phyloP scores from a whole-genome alignment of 768 basidiomycete genomes.

The Lentinula sp. region DNA sequence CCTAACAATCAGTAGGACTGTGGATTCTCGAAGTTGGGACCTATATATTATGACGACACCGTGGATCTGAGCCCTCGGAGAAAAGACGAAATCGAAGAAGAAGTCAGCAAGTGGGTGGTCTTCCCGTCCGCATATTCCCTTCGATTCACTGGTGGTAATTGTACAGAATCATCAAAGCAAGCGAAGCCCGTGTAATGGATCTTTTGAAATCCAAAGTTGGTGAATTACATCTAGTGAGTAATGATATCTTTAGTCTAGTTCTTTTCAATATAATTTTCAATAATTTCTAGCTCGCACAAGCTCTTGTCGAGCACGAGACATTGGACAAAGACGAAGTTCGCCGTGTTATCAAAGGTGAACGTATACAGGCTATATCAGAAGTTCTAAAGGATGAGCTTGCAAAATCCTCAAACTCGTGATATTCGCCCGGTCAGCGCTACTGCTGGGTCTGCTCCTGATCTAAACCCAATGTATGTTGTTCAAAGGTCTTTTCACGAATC shows the following conservation, averaged over 20 bases:
- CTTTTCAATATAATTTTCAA: constrained; percentile 8
- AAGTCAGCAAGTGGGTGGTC: constrained; percentile 68
- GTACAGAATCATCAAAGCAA: constrained; percentile 56
- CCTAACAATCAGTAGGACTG: constrained; percentile 44
- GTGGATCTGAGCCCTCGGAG: constrained; percentile 72
- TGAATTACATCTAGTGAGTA: constrained; percentile 68
- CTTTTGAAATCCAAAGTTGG: constrained; percentile 62
- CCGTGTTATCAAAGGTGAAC: constrained; percentile 79
- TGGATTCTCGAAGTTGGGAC: constrained; percentile 83
- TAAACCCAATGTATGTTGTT: constrained; percentile 6
- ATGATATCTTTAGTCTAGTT: neutral
- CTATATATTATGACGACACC: constrained; percentile 73
- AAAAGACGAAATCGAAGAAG: constrained; percentile 81
- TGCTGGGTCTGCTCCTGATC: neutral
- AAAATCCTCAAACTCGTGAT: constrained; percentile 15
- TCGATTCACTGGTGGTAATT: neutral
- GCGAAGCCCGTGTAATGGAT: constrained; percentile 58
- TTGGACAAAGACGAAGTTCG: constrained; percentile 81
- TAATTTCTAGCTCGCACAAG: constrained; percentile 67
- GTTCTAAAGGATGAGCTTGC: constrained; percentile 54
- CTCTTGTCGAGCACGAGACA: constrained; percentile 94
- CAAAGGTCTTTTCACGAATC: neutral
- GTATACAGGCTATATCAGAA: constrained; percentile 65
- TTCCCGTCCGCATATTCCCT: constrained; percentile 5
- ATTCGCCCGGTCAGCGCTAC: neutral